Evolutionary conservation across 2,329 filamentous ascomycete species (phyloP).

Genomic region (Rhynchosporium graminicola): DNA sequence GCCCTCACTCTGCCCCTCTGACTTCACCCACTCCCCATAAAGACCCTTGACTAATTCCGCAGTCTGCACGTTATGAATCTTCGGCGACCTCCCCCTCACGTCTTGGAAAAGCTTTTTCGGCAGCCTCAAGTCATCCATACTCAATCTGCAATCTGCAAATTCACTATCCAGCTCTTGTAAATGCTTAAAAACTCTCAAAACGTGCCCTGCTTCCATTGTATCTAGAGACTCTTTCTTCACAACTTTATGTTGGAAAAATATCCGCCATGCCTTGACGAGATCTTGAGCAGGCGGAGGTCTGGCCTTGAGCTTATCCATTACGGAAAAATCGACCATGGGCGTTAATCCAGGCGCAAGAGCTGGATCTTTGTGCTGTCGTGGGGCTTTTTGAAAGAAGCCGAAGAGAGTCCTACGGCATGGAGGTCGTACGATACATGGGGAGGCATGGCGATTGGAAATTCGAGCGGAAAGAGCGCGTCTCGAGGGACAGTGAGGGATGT

Average conservation of each 20-base stretch:
- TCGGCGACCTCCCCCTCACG: conserved; percentile 31
- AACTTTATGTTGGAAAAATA: conserved; percentile 61
- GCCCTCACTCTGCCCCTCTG: neutral
- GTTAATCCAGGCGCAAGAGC: conserved; percentile 71
- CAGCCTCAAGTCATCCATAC: conserved; percentile 23
- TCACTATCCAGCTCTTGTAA: conserved; percentile 45
- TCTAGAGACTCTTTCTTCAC: conserved; percentile 55
- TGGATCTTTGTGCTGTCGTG: conserved; percentile 60
- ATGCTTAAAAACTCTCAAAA: conserved; percentile 61
- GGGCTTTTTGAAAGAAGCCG: conserved; percentile 60
- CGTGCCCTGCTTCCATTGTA: conserved; percentile 65
- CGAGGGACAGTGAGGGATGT: conserved; percentile 40
- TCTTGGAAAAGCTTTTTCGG: neutral
- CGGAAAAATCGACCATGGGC: conserved; percentile 67
- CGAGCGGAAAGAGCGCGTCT: conserved; percentile 24
- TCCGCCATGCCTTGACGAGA: conserved; percentile 63
- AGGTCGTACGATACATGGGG: conserved; percentile 39
- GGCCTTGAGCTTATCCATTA: conserved; percentile 61
- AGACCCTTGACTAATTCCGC: conserved; percentile 33
- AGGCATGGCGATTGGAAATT: conserved; percentile 46
- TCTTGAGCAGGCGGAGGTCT: conserved; percentile 65
- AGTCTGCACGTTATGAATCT: conserved; percentile 28
- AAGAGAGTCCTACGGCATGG: conserved; percentile 58
- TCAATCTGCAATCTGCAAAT: conserved; percentile 27
- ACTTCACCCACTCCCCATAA: conserved; percentile 21